Evolutionary conservation across 2,329 filamentous ascomycete species (phyloP), one percentile per base, ranked within the genome.

Genomic region (Macroventuria anomochaeta): DNA sequence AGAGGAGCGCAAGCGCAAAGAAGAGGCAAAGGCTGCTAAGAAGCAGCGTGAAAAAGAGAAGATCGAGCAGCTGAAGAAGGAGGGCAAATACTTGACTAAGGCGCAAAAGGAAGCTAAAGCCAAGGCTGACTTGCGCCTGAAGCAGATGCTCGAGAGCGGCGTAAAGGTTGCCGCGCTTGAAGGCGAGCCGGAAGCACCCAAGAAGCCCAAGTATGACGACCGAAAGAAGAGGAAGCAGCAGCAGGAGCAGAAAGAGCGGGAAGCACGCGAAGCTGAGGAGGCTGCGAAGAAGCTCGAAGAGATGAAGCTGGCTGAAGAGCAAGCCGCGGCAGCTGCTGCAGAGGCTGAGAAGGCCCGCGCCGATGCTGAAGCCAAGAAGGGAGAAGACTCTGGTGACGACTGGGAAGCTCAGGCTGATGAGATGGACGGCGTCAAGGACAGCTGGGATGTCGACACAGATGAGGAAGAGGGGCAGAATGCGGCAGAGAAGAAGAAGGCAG

Each of bases 381-480:
- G 79, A n/a, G 79, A 83, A 33, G 88, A 89, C 21, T 88, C 90
- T 13, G 72, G 81, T 15, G 84, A 96, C 29, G 92, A 96, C 75
- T 96, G 93, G 93, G 91, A 97, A 75, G 86, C 87, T 25, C 88
- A 90, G 42, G 89, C 87, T 21, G 89, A 90, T 40, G 85, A 72
- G 36, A 85, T 90, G 21, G 87, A 88, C 13, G 88, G 89, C 55
- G 83, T 96, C 68, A 97, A 97, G 77, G 93, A 97, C 62, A 93
- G 88, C 79, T 97, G 93, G 93, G 93, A 97, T 73, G 92, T 90
- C 28, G 89, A 91, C 48, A 88, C 86, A 2, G 89, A 90, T 41
- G 88, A 90, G 6, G 89, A 92, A 66, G 74, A 77, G 69, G 79
- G 82, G 75, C 69, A 63, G 36, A 77, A 77, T 61, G 61, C 69